A percentile compares a stretch with the other conserved stretches of the same genome.
Conservation (phyloP, 1,284 basidiomycete species). For the Cryptococcus sp. region DNA sequence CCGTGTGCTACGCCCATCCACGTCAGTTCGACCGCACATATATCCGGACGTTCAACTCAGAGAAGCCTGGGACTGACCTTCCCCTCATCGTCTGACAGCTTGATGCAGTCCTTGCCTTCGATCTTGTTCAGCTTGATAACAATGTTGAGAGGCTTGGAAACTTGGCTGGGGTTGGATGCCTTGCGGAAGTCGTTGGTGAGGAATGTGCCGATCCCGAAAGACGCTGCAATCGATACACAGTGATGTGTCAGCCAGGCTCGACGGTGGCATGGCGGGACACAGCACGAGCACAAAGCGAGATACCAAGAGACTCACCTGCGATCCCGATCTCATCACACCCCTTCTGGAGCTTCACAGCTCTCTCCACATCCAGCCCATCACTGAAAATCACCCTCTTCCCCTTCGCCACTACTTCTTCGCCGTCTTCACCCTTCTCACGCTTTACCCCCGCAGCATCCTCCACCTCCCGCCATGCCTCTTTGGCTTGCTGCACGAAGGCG, state of each 20-base stretch:
- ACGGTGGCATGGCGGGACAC: too few relatives aligned
- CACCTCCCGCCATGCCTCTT: slow-evolving; percentile 56
- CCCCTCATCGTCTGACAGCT: slow-evolving; percentile 83
- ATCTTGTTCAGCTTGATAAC: slow-evolving; percentile 84
- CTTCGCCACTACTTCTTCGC: slow-evolving; percentile 59
- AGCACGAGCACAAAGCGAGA: neutral
- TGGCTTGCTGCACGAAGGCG: slow-evolving; percentile 67
- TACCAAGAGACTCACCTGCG: slow-evolving; percentile 54
- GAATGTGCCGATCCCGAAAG: slow-evolving; percentile 88
- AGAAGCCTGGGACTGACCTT: slow-evolving; percentile 61
- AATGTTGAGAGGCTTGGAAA: slow-evolving; percentile 81
- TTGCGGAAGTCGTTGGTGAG: slow-evolving; percentile 81
- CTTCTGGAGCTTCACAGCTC: slow-evolving; percentile 64
- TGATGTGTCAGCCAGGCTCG: neutral
- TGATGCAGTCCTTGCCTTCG: slow-evolving; percentile 71
- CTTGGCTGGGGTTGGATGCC: slow-evolving; percentile 58
- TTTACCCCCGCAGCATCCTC: slow-evolving; percentile 42
- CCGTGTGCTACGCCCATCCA: slow-evolving; percentile 35
- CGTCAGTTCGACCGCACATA: neutral
- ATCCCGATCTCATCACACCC: slow-evolving; percentile 73
- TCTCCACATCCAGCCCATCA: slow-evolving; percentile 70
- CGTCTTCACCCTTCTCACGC: slow-evolving; percentile 59
- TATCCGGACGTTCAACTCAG: neutral
- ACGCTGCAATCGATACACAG: slow-evolving; percentile 52
- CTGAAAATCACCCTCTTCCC: slow-evolving; percentile 77